Evolutionary conservation across 2,329 filamentous ascomycete species (phyloP).

Genomic region (Furcasterigmium sp.): DNA sequence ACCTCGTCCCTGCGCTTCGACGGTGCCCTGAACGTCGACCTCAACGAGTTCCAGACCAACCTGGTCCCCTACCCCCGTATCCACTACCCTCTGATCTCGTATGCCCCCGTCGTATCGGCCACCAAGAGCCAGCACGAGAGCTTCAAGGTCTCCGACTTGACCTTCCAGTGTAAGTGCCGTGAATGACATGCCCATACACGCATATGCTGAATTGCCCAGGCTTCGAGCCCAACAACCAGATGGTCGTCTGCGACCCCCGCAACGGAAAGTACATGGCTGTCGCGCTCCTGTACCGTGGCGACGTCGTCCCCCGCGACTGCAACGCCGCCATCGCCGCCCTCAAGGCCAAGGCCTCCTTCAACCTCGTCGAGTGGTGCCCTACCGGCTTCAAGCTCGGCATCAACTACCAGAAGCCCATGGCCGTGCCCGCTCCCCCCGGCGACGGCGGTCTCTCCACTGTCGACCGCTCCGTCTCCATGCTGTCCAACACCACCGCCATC

Average conservation of each 20-base stretch:
- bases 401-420: conserved; percentile 65
- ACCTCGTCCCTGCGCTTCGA: conserved; percentile 69
- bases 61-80: conserved; percentile 69
- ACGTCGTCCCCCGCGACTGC: conserved; percentile 67
- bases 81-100: conserved; percentile 69
- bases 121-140: conserved; percentile 79
- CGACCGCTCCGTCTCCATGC: conserved; percentile 62
- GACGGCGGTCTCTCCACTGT: conserved; percentile 58
- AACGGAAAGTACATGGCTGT: conserved; percentile 76
- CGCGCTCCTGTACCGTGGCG: conserved; percentile 66
- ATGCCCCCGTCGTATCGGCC: conserved; percentile 65
- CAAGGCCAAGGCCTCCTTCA: conserved; percentile 68
- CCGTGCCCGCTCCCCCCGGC: conserved; percentile 46
- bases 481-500: conserved; percentile 71
- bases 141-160: conserved; percentile 77
- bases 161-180: conserved; percentile 60
- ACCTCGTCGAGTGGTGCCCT: conserved; percentile 71
- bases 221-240: conserved; percentile 75
- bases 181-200: conserved; percentile 8
- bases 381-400: conserved; percentile 73
- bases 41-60: conserved; percentile 77
- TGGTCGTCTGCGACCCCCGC: conserved; percentile 69
- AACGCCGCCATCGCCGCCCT: conserved; percentile 60
- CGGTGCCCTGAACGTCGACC: conserved; percentile 66
- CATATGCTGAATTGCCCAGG: conserved; percentile 31